Evolutionary conservation across 2,329 filamentous ascomycete genomes (phyloP), one percentile per base, ranked within the genome.

Genomic region (Colletotrichum sp.): DNA sequence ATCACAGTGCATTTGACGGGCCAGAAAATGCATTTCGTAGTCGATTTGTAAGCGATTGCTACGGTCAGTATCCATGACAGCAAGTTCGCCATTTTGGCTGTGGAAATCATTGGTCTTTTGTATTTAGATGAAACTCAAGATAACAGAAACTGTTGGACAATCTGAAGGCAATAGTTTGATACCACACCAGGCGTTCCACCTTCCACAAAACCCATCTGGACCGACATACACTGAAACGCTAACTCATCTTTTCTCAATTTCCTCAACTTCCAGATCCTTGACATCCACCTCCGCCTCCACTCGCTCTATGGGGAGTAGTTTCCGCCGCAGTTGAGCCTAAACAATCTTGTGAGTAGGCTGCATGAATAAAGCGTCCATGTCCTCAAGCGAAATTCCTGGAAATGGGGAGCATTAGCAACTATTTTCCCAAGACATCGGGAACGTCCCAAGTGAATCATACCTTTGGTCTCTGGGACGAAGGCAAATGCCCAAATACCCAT

Each of bases 401-500:
- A 28, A 18, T n/a, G 1, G 3, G 70, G 0, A 5, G 6, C 2
- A 32, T 64, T 16, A 43, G 56, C 12, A 10, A 62, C 21, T 26
- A 12, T 15, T 1, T 3, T 6, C 4, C 64, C 18, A 3, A 21
- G 8, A 36, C 34, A 36, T 36, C 34, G 34, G 34, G 15, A 2
- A 65, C 15, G 87, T 7, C 32, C 7, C 13, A 34, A 28, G 5
- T 0, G 0, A 5, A n/a, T n/a, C 70, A 18, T 26, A 70, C 88
- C 88, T 79, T 89, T 90, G 3, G 88, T 90, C 78, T 90, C 88
- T 2, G 89, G 88, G 0, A 90, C 83, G 64, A 88, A 87, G 80
- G 89, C 87, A 69, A 85, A 85, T 5, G 88, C 84, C 80, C 87
- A 90, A 60, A 88, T 79, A 15, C 87, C 83, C 77, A 88, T 86